phyloP scores from a whole-genome alignment of 176 grass and related monocot species.

The Avena insularis region DNA sequence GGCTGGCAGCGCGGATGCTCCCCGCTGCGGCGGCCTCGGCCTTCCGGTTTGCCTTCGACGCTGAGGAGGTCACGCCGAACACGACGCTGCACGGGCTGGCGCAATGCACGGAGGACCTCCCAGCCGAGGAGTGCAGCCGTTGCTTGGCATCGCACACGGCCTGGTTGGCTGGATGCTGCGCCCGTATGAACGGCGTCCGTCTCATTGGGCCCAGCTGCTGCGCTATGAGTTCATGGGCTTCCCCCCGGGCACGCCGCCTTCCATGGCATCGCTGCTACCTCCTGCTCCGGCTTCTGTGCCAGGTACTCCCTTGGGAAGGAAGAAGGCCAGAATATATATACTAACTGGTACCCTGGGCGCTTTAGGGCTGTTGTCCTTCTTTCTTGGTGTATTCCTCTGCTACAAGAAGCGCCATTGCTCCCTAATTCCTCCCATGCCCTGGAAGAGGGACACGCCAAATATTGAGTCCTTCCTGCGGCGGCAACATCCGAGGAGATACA shows the following conservation, averaged over 20 bases:
- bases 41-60: conserved; percentile 8
- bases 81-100: conserved; percentile 36
- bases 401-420: conserved; percentile 27
- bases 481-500: conserved; percentile 46
- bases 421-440: conserved; percentile 7
- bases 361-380: background rate
- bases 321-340: conserved; percentile 30
- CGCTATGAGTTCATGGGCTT: conserved; percentile 40
- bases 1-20: conserved; percentile 21
- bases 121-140: conserved; percentile 24
- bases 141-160: conserved; percentile 31
- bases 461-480: conserved; percentile 26
- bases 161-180: conserved; percentile 40
- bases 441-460: background rate
- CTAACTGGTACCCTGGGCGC: conserved; percentile 26
- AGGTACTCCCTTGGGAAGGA: conserved; percentile 28
- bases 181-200: conserved; percentile 34
- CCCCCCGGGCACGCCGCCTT: background rate
- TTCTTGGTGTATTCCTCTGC: background rate
- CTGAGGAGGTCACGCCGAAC: conserved; percentile 22
- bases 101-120: conserved; percentile 47
- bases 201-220: conserved; percentile 37
- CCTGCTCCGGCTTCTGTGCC: background rate
- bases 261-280: conserved; percentile 29
- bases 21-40: conserved; percentile 15